A percentile compares a stretch with the other conserved stretches of the same genome.
Evolutionary conservation across 306 rosid species (phyloP).

Genomic region (Cicer yamashitae): DNA sequence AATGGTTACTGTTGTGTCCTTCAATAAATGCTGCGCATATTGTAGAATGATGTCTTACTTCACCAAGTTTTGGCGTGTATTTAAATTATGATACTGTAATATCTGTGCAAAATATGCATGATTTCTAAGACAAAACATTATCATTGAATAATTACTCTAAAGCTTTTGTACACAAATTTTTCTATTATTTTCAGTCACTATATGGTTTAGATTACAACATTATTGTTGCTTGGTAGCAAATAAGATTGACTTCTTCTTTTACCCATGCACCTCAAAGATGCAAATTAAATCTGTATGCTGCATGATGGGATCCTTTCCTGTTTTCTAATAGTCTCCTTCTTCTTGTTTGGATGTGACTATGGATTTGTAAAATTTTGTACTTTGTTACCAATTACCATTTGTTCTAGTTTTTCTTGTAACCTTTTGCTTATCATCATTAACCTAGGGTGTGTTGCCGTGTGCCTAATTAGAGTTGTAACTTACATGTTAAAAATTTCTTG

Average conservation of each 20-base stretch:
- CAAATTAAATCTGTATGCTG: neutral
- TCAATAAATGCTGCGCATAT: constrained; percentile 8
- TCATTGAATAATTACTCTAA: neutral
- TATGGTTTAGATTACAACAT: neutral
- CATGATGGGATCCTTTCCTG: constrained; percentile 21
- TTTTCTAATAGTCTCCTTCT: neutral
- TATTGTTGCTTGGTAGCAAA: neutral
- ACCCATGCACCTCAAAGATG: constrained; percentile 20
- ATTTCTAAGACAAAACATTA: neutral
- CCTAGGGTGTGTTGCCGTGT: neutral
- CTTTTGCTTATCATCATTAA: constrained; percentile 30
- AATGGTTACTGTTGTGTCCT: neutral
- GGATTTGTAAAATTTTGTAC: constrained; percentile 21
- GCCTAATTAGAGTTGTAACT: constrained; percentile 35
- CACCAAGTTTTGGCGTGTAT: constrained; percentile 8
- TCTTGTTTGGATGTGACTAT: neutral
- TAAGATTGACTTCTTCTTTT: constrained; percentile 5
- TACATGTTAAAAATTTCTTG: constrained; percentile 29
- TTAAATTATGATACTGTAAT: neutral
- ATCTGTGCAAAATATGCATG: constrained; percentile 5
- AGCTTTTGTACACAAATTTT: neutral
- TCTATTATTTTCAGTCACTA: neutral
- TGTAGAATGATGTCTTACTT: constrained; percentile 15
- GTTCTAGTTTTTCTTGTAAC: constrained; percentile 11
- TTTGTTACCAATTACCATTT: constrained; percentile 19